Base-by-base conservation (phyloP, 352 stramenopile species). In the Phytophthora hybrid region DNA sequence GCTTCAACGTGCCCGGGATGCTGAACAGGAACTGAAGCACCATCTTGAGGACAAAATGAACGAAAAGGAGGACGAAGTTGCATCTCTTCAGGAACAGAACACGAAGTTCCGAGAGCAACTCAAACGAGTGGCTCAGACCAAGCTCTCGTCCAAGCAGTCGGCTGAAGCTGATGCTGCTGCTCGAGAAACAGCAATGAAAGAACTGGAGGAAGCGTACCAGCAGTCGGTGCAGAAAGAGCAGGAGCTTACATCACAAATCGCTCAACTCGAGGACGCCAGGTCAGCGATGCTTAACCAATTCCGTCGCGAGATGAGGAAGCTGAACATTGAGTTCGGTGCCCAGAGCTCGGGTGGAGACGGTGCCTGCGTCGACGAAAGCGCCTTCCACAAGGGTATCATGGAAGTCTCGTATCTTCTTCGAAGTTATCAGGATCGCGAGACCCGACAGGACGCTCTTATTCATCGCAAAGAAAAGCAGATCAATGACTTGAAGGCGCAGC, bases 401-500 rank as follows among this genome's bases (percentile, higher is more conserved):
- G 74, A 80, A 59, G 32, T 88, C 2, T 79, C 79, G 23, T 65
- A 74, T 16, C 71, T 83, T 23, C 67, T 85, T 23, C 79, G 75
- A 51, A 84, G 75, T 56, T 86, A 80, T 39, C 70, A 89, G 61
- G 76, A 82, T 37, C 80, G 81, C n/a, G 79, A 90, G 26, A 57
- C 29, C 18, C 81, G 71, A 8, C 81, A 88, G 23, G 74, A 88
- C 16, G 57, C 81, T 11, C 63, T 89, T 21, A 74, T 89, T 9
- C 66, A 71, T 0, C 73, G 75, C 44, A 90, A 89, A 66, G 81
- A 90, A 11, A 71, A 74, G 21, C 73, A 84, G 54, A 79, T 90
- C 39, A 71, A 65, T 4, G 76, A 88, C 19, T 23, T 90, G 21
- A 88, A 76, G 46, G 19, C 59, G 8, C 78, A 63, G 6, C 49